phyloP scores from a whole-genome alignment of 345 rosid species.

The Eucalyptus pauciflora region DNA sequence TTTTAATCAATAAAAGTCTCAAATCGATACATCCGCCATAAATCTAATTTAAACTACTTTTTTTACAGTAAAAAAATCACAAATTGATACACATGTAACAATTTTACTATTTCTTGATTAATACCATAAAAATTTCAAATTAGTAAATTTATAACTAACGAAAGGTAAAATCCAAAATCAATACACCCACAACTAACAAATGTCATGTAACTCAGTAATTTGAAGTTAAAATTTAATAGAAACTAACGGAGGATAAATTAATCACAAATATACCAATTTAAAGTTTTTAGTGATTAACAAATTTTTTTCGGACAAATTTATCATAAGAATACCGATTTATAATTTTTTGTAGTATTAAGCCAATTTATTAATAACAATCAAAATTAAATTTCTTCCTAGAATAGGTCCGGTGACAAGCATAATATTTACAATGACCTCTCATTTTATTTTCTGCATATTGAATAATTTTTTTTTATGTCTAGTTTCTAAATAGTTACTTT shows the following conservation, averaged over 20 bases:
- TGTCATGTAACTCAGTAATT: no score
- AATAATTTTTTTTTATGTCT: background rate
- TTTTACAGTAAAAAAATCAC: rapidly evolving
- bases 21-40: rapidly evolving
- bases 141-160: no score
- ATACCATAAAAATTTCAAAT: rapidly evolving
- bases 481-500: background rate
- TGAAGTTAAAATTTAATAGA: no score
- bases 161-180: no score
- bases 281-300: rapidly evolving
- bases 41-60: no score
- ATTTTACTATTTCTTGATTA: no score
- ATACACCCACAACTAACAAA: no score
- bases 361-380: background rate
- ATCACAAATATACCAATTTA: no score
- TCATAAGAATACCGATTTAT: no score
- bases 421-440: background rate
- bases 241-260: no score
- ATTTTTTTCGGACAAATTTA: rapidly evolving
- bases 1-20: no score
- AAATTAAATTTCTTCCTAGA: background rate
- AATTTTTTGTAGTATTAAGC: no score
- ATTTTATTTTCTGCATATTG: background rate
- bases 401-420: background rate
- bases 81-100: rapidly evolving